phyloP scores from a whole-genome alignment of 78 protist genomes.

The Dictyostelium intermedium region DNA sequence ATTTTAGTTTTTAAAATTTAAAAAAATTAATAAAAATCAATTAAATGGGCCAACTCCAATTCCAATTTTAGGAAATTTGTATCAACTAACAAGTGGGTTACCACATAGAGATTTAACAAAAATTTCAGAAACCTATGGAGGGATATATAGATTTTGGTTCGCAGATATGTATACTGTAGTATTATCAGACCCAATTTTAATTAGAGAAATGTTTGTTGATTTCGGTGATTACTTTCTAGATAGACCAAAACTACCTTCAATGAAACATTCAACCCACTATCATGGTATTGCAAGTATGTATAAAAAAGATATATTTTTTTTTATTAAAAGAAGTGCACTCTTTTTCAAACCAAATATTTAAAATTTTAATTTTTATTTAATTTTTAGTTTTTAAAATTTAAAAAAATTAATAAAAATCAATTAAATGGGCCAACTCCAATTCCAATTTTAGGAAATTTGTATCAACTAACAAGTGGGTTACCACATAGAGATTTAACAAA shows the following conservation, averaged over 20 bases:
- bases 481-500: slow-evolving; percentile 20
- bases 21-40: not conserved
- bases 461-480: not conserved
- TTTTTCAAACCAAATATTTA: too few relatives aligned
- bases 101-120: slow-evolving; percentile 20
- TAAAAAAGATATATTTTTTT: not conserved
- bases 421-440: slow-evolving; percentile 57
- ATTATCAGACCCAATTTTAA: not conserved
- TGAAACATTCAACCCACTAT: not conserved
- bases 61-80: slow-evolving; percentile 53
- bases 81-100: not conserved
- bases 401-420: not conserved
- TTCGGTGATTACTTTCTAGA: not conserved
- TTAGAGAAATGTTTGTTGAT: not conserved
- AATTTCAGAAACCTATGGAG: not conserved
- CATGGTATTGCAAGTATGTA: not conserved
- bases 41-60: slow-evolving; percentile 57
- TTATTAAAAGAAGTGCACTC: too few relatives aligned
- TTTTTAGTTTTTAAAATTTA: not conserved
- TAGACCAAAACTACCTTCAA: not conserved
- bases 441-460: slow-evolving; percentile 53
- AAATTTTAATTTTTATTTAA: too few relatives aligned
- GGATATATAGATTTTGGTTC: slow-evolving; percentile 30
- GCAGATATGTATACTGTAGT: slow-evolving; percentile 17
- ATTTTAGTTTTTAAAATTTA: not conserved